These are phyloP conservation scores for Pseudohalonectria lignicola DNA, from an alignment of 2,329 filamentous ascomycete species.

Conservation along the genomic window DNA sequence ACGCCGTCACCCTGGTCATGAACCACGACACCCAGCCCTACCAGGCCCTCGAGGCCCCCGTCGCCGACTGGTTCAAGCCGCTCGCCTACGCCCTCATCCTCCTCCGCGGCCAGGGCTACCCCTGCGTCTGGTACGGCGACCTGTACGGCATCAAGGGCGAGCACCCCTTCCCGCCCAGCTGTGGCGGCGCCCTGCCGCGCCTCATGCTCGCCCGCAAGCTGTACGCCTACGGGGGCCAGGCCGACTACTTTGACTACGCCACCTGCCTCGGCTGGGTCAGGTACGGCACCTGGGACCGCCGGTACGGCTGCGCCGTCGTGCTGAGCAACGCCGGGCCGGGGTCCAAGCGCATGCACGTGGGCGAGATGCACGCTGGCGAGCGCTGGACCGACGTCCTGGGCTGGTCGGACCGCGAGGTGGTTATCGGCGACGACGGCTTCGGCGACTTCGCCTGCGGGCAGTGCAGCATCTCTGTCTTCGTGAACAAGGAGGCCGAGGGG, in stretches of 20 bases:
- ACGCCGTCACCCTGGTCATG: constrained; percentile 49
- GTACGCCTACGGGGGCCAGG: constrained; percentile 56
- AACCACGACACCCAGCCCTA: constrained; percentile 56
- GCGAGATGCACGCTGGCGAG: constrained; percentile 46
- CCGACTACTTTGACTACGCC: constrained; percentile 50
- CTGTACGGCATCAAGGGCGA: constrained; percentile 48
- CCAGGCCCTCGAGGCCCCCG: constrained; percentile 36
- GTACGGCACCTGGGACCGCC: constrained; percentile 30
- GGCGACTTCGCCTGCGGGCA: constrained; percentile 45
- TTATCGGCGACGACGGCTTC: constrained; percentile 49
- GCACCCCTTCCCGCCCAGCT: constrained; percentile 37
- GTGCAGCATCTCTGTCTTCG: constrained; percentile 48
- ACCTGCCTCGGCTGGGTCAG: constrained; percentile 53
- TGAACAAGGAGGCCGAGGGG: constrained; percentile 40
- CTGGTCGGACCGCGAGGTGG: constrained; percentile 41
- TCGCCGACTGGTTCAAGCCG: constrained; percentile 58
- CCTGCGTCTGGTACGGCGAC: constrained; percentile 62
- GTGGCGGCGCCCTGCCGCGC: constrained; percentile 41
- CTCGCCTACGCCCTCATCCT: constrained; percentile 64
- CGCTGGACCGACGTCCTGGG: constrained; percentile 53
- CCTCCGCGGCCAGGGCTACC: constrained; percentile 49
- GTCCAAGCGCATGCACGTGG: constrained; percentile 53
- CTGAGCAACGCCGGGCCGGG: constrained; percentile 40
- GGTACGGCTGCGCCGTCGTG: constrained; percentile 43
- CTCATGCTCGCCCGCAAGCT: constrained; percentile 52